A percentile compares a stretch with the other conserved stretches of the same genome.
phyloP scores from a whole-genome alignment of 345 rosid genomes.

The Citropsis articulata region DNA sequence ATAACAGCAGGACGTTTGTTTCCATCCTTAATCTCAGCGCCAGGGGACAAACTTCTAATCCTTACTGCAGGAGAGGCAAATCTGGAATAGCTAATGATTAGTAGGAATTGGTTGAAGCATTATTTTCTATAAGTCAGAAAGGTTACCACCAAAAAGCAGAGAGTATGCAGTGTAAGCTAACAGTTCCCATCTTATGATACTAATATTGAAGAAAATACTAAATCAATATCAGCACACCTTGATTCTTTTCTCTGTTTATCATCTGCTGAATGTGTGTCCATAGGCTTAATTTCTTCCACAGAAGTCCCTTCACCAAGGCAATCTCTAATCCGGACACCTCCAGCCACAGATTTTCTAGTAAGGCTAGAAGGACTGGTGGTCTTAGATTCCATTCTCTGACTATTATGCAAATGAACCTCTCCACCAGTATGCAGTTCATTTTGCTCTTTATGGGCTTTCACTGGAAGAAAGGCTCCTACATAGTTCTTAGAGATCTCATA shows the following conservation, averaged over 20 bases:
- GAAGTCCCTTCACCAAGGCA: conserved; percentile 23
- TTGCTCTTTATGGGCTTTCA: conserved; percentile 10
- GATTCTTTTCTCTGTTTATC: conserved; percentile 27
- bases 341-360: conserved; percentile 17
- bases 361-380: conserved; percentile 13
- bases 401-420: conserved; percentile 15
- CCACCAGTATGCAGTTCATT: conserved; percentile 13
- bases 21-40: conserved; percentile 28
- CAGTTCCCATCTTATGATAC: conserved; percentile 15
- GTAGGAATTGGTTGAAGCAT: conserved; percentile 17
- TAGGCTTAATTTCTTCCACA: conserved; percentile 28
- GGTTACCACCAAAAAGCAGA: conserved; percentile 5
- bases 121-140: conserved; percentile 23
- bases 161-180: conserved; percentile 15
- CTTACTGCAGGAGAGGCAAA: conserved; percentile 34
- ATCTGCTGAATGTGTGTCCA: conserved; percentile 25
- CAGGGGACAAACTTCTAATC: conserved; percentile 38
- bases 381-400: conserved; percentile 22
- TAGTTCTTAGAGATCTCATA: conserved; percentile 12
- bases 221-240: conserved; percentile 47
- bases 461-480: not conserved
- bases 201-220: conserved; percentile 7
- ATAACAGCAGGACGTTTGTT: conserved; percentile 48
- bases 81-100: conserved; percentile 51
- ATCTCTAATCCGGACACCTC: conserved; percentile 7